Conservation (phyloP, 176 grass and related monocot species). For the Musa troglodytarum region DNA sequence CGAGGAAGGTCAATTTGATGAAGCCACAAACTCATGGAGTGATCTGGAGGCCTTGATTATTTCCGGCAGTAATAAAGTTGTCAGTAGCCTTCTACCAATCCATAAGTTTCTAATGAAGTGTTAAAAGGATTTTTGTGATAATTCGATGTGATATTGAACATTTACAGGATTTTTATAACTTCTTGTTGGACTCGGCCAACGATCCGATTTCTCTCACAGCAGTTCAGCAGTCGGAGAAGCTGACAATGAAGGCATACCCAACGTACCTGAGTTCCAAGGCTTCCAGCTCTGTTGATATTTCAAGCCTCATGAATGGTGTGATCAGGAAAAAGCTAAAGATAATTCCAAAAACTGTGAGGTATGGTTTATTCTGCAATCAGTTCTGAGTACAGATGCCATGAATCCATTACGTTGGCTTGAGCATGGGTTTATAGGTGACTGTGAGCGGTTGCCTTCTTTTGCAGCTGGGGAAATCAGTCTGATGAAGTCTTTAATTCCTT, state of each 20-base stretch:
- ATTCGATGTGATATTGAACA: not conserved
- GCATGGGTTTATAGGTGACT: not conserved
- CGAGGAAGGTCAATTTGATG: constrained; percentile 21
- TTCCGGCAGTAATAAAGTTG: constrained; percentile 43
- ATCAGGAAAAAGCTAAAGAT: constrained; percentile 71
- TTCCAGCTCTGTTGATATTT: constrained; percentile 27
- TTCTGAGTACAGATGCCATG: not conserved
- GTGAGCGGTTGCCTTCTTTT: constrained; percentile 8
- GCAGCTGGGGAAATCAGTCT: constrained; percentile 36
- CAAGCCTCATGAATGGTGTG: constrained; percentile 52
- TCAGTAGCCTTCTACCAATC: constrained; percentile 15
- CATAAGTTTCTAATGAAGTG: too few species aligned
- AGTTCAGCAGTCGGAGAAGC: not conserved
- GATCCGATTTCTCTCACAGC: constrained; percentile 32
- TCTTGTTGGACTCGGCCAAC: constrained; percentile 54
- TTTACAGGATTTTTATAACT: constrained; percentile 76
- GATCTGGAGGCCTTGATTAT: constrained; percentile 33
- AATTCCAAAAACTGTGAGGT: constrained; percentile 49
- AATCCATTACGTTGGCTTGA: not conserved
- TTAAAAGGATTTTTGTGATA: not conserved
- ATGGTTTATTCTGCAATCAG: not conserved
- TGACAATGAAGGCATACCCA: constrained; percentile 34
- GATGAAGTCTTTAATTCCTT: constrained; percentile 36
- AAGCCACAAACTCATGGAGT: constrained; percentile 26
- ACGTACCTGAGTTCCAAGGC: constrained; percentile 36